Evolutionary conservation across 768 basidiomycete species (phyloP), one percentile per base, ranked within the genome.

Genomic region (Gelatoporia subvermispora): DNA sequence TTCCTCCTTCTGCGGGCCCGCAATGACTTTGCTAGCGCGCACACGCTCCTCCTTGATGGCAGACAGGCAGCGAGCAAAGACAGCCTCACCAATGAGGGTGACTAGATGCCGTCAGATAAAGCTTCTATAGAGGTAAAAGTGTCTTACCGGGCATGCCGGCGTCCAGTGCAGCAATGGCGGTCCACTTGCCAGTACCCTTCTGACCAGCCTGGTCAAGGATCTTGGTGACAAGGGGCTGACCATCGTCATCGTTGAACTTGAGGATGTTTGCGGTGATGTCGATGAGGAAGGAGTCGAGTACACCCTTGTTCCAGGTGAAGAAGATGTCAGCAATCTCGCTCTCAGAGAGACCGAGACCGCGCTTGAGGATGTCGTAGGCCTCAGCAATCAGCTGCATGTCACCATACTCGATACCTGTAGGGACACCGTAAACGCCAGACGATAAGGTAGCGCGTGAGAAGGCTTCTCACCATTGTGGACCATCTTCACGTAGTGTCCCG

Each of bases 151-250:
- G 77, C 51, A 79, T 85, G 60, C 90, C 93, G 56, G 90, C 85
- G 46, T 99, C 96, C 57, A 99, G 83, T 51, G 96, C 96, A 59
- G 85, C 85, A 61, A 97, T 88, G 49, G 96, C 96, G 48, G 96
- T 99, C 96, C 96, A 99, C 73, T 99, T 99, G 50, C 96, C 93
- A 54, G 96, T 99, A 65, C 96, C 96, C 73, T 99, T 99, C 70
- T 99, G 96, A 35, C 95, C 95, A 51, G 96, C 96, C 62, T 88
- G 68, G 70, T 99, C 96, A 57, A 96, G 79, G 62, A 99, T 95
- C 74, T 98, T 99, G 60, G 74, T 76, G 54, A 99, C 84, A 57
- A 98, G 81, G 42, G 93, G 88, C 61, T 78, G 79, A 50, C 93
- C 95, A 65, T 98, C 95, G 47, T 91, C 88, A 61, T 98, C 96